Evolutionary conservation across 257 asterid genomes (phyloP).

Genomic region (Ballota nigra): DNA sequence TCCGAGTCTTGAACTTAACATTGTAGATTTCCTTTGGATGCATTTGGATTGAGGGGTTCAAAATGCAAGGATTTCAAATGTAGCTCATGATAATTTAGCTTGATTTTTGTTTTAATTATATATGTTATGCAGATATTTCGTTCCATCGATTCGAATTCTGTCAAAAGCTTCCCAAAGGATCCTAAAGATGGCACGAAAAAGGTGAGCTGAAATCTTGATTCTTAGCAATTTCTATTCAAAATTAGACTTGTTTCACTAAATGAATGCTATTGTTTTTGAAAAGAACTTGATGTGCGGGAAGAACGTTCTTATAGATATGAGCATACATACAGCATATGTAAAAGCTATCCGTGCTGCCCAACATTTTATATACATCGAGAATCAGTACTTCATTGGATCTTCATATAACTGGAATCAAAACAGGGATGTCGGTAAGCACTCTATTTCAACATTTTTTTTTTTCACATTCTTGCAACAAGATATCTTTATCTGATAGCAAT

Average conservation of each 20-base stretch:
- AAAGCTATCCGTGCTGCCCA: constrained; percentile 97
- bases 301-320: constrained; percentile 94
- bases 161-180: constrained; percentile 87
- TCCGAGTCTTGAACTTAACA: neutral
- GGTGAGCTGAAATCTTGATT: constrained; percentile 47
- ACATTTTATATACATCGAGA: constrained; percentile 87
- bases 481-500: neutral
- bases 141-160: constrained; percentile 97
- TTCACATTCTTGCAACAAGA: neutral
- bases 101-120: constrained; percentile 9
- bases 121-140: constrained; percentile 68
- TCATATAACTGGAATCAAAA: constrained; percentile 85
- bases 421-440: constrained; percentile 70
- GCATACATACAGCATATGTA: constrained; percentile 93
- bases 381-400: constrained; percentile 97
- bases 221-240: neutral
- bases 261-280: constrained; percentile 12
- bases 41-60: neutral
- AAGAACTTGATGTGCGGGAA: constrained; percentile 96
- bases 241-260: constrained; percentile 6
- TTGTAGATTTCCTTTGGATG: neutral
- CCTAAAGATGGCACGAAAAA: constrained; percentile 71
- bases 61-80: neutral
- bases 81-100: neutral
- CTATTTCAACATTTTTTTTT: neutral